Base-by-base conservation (phyloP, 2,329 filamentous ascomycete species). In the Alternaria incomplexa region DNA sequence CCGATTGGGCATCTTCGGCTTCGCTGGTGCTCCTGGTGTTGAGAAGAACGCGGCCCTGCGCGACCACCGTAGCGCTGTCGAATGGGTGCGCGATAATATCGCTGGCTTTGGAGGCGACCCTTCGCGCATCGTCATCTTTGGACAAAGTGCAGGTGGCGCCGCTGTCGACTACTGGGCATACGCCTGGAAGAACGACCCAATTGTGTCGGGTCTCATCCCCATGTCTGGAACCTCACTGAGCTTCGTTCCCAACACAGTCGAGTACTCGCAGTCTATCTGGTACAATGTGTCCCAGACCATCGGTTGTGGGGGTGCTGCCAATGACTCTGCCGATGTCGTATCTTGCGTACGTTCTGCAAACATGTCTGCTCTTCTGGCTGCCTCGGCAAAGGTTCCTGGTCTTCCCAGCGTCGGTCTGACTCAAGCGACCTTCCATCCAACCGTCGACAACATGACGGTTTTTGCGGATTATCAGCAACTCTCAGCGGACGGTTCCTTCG, bases 81-180 rank as follows among this genome's bases (percentile, higher is more conserved):
- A 82, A 63, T 82, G 80, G 80, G 70, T 81, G 6, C 71, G 71
- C 8, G 73, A 81, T 23, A 83, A 83, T 58, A 82, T 82, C 53
- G 73, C 66, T 8, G 68, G 66, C 12, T 82, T 82, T 47, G 81
- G 81, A 22, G 81, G 80, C 7, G 79, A 82, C 59, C 73, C 80
- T 3, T 68, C 63, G 47, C 67, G 75, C 6, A 82, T 83, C 43
- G 76, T 73, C 13, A 68, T 82, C n/a, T 80, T 75, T 47, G 81
- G 81, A 1, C 78, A 82, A 52, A 76, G 74, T 22, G 77, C 79
- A n/a, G 80, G 80, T 26, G 75, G 73, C 46, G 74, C 79, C 6
- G 72, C 80, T 0, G 82, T 83, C 0, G 84, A 86, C 64, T 84
- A 83, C 69, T 85, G 81, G 77, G 77, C 81, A 0, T 87, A 85